These are phyloP conservation scores for Coemansia sp. DNA, from an alignment of 192 early-diverging fungal species.

Conservation along the genomic window DNA sequence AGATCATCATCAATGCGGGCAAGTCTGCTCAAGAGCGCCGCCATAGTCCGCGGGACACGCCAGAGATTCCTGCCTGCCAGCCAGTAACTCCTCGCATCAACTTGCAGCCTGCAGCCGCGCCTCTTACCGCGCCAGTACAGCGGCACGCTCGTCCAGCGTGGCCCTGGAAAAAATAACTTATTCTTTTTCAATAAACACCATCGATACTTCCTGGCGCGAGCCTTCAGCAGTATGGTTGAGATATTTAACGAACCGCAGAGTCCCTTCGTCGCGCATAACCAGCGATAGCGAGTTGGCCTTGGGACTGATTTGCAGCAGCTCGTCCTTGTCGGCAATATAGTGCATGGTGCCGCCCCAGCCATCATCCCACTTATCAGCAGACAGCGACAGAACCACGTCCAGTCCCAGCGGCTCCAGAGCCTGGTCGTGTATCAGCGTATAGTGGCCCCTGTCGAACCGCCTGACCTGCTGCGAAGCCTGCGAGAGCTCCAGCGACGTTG, in stretches of 20 bases:
- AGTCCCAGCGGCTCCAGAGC: constrained; percentile 55
- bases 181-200: constrained; percentile 34
- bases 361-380: constrained; percentile 39
- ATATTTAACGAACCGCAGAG: constrained; percentile 59
- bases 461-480: constrained; percentile 33
- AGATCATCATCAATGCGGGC: too few species aligned
- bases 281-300: constrained; percentile 56
- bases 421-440: constrained; percentile 63
- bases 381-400: constrained; percentile 50
- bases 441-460: constrained; percentile 56
- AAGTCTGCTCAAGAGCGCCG: too few species aligned
- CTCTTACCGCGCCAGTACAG: too few species aligned
- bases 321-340: constrained; percentile 59
- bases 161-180: too few species aligned
- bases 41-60: too few species aligned
- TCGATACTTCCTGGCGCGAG: constrained; percentile 42
- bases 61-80: too few species aligned
- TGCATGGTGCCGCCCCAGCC: constrained; percentile 58
- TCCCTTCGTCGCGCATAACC: constrained; percentile 57
- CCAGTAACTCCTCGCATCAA: too few species aligned
- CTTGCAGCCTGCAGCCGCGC: too few species aligned
- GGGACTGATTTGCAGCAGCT: constrained; percentile 53
- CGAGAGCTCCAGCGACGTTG: constrained; percentile 25
- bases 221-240: constrained; percentile 48
- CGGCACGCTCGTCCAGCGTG: too few species aligned